Evolutionary conservation across 768 basidiomycete species (phyloP).

Genomic region (Tylopilus vinaceipallidus): DNA sequence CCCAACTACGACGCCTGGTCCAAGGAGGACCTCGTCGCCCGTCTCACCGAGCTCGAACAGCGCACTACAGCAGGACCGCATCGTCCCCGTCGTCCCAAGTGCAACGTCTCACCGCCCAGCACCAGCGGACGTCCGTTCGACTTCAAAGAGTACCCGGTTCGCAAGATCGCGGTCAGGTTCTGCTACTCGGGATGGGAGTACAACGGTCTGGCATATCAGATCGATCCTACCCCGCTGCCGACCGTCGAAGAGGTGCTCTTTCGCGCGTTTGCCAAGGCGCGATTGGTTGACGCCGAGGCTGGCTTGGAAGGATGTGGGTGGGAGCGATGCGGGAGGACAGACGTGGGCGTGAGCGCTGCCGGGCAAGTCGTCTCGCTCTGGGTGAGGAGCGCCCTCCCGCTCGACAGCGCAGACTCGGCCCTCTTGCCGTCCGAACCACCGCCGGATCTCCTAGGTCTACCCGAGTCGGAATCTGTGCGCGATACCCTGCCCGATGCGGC

Average conservation of each 20-base stretch:
- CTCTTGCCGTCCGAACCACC: neutral
- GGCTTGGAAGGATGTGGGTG: conserved; percentile 88
- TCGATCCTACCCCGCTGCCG: conserved; percentile 65
- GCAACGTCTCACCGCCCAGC: conserved; percentile 9
- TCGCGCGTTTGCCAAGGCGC: conserved; percentile 71
- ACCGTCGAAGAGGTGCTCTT: conserved; percentile 91
- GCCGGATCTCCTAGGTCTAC: conserved; percentile 3
- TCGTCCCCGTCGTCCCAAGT: conserved; percentile 14
- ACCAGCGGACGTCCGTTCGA: conserved; percentile 47
- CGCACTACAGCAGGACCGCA: conserved; percentile 10
- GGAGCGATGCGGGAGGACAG: conserved; percentile 91
- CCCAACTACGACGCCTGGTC: conserved; percentile 54
- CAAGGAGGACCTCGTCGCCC: conserved; percentile 68
- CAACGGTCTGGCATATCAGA: conserved; percentile 84
- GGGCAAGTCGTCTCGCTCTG: conserved; percentile 93
- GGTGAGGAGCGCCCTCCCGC: conserved; percentile 69
- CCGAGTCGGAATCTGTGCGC: neutral
- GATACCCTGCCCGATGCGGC: neutral
- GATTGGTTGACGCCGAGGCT: conserved; percentile 68
- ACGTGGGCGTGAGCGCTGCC: conserved; percentile 90
- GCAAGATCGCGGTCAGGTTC: conserved; percentile 93
- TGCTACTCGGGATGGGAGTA: conserved; percentile 93
- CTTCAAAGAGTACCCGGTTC: conserved; percentile 65
- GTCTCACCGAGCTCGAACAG: conserved; percentile 55
- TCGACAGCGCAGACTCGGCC: neutral